A percentile compares a stretch with the other conserved stretches of the same genome.
These are phyloP conservation scores for Boletus rubroflammeus DNA, from an alignment of 768 basidiomycete genomes.

Conservation along the genomic window DNA sequence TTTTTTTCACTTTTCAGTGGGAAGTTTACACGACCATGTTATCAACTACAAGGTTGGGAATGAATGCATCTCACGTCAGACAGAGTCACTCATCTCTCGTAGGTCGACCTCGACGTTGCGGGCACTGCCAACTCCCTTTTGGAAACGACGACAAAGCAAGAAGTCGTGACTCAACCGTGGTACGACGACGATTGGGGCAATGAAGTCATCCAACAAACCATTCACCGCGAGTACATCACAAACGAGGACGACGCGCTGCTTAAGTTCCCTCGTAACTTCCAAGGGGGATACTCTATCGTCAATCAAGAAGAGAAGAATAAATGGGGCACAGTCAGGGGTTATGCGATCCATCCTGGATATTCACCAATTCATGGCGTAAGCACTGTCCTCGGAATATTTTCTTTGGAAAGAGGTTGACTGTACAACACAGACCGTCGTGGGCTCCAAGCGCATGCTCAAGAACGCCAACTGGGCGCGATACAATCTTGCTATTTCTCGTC, in stretches of 20 bases:
- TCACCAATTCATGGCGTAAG: slow-evolving; percentile 49
- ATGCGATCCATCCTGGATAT: slow-evolving; percentile 58
- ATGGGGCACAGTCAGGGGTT: slow-evolving; percentile 59
- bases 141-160: slow-evolving; percentile 46
- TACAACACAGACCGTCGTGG: slow-evolving; percentile 45
- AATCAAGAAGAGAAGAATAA: slow-evolving; percentile 50
- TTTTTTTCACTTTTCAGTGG: slow-evolving; percentile 39
- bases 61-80: background rate
- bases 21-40: slow-evolving; percentile 64
- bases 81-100: slow-evolving; percentile 3
- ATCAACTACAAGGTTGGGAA: slow-evolving; percentile 54
- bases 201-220: slow-evolving; percentile 51
- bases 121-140: slow-evolving; percentile 57
- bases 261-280: slow-evolving; percentile 51
- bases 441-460: slow-evolving; percentile 55
- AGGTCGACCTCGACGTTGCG: slow-evolving; percentile 63
- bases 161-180: slow-evolving; percentile 52
- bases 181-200: slow-evolving; percentile 55
- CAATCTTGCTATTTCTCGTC: slow-evolving; percentile 52
- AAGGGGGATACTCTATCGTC: slow-evolving; percentile 54
- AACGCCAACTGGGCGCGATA: slow-evolving; percentile 69
- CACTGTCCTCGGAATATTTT: background rate
- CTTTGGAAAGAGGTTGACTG: background rate
- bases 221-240: slow-evolving; percentile 43
- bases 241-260: slow-evolving; percentile 52